Evolutionary conservation across 306 rosid species (phyloP), one percentile per base, ranked within the genome.

Genomic region (Lathyrus sativus): DNA sequence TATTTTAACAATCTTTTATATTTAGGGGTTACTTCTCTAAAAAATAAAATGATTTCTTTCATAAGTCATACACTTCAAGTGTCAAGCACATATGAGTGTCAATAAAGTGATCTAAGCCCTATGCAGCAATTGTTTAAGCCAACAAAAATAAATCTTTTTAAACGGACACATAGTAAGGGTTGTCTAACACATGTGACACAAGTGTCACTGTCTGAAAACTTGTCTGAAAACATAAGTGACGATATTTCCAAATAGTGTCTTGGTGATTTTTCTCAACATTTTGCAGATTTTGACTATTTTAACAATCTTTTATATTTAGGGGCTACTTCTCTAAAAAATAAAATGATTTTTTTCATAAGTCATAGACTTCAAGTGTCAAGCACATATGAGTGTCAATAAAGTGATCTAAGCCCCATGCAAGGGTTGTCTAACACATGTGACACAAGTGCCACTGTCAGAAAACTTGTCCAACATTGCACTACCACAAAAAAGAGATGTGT

Each of bases 181-280:
- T 12, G 38, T 24, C 62, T 55, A 26, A 55, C 63, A 2, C 17
- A 35, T 13, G 41, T n/a, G 42, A 28, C 22, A 29, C 22, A 31
- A 57, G 22, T 57, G 11, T 7, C 42, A 13, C 17, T 28, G 42
- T 57, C 19, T 26, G 11, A 57, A 57, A 13, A 31, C 18, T 7
- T 57, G 63, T 57, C 42, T n/a, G n/a, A n/a, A 54, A 54, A 24
- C 35, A 54, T 54, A 7, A 54, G 60, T 24, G 31, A 33, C n/a
- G 11, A 28, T 15, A 28, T 56, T 56, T 56, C 62, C 17, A 28
- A 26, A 56, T 28, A 56, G 62, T 56, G 39, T 13, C n/a, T 10
- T 22, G 60, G 35, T 10, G 60, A 22, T 11, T 54, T 26, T 55
- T 54, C 38, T 55, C 15, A 11, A 26, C 17, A 26, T 6, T 2